Evolutionary conservation across 768 basidiomycete genomes (phyloP), one percentile per base, ranked within the genome.

Genomic region (Dendrothele bispora): DNA sequence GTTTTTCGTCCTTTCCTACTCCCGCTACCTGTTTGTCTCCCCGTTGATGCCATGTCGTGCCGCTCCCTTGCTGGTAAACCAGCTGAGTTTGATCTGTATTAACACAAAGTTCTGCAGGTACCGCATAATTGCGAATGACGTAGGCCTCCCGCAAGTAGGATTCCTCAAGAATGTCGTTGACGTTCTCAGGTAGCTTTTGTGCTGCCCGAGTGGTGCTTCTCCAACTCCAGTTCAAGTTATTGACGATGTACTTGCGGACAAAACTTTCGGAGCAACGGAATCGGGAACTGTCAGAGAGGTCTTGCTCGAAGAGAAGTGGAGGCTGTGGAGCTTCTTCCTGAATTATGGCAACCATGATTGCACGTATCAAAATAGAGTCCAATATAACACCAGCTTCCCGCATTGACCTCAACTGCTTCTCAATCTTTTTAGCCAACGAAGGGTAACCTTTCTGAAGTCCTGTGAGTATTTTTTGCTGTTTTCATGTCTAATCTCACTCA

Each of bases 171-270:
- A 51, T 47, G 0, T 58, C 55, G 11, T 55, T 48, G 2, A 43
- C 50, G 39, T 67, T 43, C 1, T 6, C 37, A 2, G 65, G 65
- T 6, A 58, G 17, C 39, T 67, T 67, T 48, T 67, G 65, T 5
- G 56, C 62, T 0, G 66, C 64, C 28, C 55, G 37, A 20, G 66
- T 67, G 6, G 53, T 52, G 4, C 37, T 39, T 11, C 62, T 52
- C 21, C 52, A 21, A 1, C 54, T 53, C 63, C 61, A 63, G 2
- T 36, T 18, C 10, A 64, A 3, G 4, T 47, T 37, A 3, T 39
- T 15, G 7, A 39, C n/a, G 1, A 64, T 34, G 38, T 61, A 66
- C 1, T 54, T 25, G 24, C 53, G 39, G 2, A 58, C 28, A 17
- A 55, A 66, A 1, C 52, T 34, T 8, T 57, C 55, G 1, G 49